Conservation (phyloP, 352 stramenopile genomes). For the Phytophthora agathidicida region DNA sequence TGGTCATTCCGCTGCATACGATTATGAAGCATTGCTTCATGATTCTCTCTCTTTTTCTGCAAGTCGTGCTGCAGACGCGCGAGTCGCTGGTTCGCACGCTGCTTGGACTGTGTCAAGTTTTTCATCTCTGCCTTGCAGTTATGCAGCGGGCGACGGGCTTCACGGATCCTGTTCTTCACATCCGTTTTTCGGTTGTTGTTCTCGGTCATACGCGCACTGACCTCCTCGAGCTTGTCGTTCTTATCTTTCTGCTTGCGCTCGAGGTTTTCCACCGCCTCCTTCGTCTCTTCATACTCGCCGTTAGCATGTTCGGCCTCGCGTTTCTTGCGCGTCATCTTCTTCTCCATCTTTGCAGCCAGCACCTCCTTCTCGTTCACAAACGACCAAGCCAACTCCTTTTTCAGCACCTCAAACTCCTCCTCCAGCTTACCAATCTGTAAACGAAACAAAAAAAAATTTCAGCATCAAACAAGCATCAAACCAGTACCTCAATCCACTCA, state of each 20-base stretch:
- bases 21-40: conserved; percentile 63
- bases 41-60: conserved; percentile 53
- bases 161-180: conserved; percentile 65
- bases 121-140: conserved; percentile 73
- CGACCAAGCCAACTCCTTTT: conserved; percentile 84
- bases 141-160: conserved; percentile 68
- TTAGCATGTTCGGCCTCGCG: conserved; percentile 42
- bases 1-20: conserved; percentile 64
- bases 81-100: conserved; percentile 58
- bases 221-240: conserved; percentile 64
- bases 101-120: conserved; percentile 54
- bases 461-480: neutral
- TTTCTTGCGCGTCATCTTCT: conserved; percentile 65
- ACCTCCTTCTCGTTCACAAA: conserved; percentile 79
- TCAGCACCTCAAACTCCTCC: conserved; percentile 71
- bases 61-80: conserved; percentile 56
- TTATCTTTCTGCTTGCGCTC: conserved; percentile 69
- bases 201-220: conserved; percentile 46
- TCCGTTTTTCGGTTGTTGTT: conserved; percentile 56
- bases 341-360: conserved; percentile 49
- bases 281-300: conserved; percentile 53
- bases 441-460: conserved; percentile 8
- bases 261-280: conserved; percentile 49
- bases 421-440: conserved; percentile 76
- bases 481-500: conserved; percentile 15